Evolutionary conservation across 1,284 basidiomycete genomes (phyloP), one percentile per base, ranked within the genome.

Genomic region (Cryptococcus sp.): DNA sequence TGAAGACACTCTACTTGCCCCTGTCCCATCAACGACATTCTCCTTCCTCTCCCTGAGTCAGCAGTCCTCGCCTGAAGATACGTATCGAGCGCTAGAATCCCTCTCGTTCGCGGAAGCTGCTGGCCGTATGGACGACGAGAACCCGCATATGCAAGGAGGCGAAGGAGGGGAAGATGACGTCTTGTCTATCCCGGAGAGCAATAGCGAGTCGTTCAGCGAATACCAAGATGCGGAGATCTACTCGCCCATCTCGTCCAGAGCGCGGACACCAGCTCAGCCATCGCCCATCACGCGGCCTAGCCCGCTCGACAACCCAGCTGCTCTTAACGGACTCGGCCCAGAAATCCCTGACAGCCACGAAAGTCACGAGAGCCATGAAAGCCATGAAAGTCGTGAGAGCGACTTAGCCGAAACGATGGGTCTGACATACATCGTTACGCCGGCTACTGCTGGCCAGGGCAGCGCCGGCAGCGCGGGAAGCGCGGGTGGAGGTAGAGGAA

Each of bases 1-100:
- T 11, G 20, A n/a, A 35, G 25, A 16, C 50, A 31, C 6, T 42
- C 23, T 20, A 47, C 44, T 17, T 17, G 41, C 31, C 5, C 42
- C 57, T 7, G 53, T 50, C 22, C 54, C 56, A 17, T 62, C 59
- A 16, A 63, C 64, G 16, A 62, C 66, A 3, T 69, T 67, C 52
- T 67, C 65, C 3, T 69, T 69, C 59, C 49, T 69, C 5, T 69
- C 68, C 8, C 60, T 69, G 20, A 62, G 59, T n/a, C 67, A 68
- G 46, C 54, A 53, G 11, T 64, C 61, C 1, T 65, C 62, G 1
- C 67, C 65, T 6, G 62, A 65, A 39, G 40, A 41, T 17, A n/a
- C 56, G 5, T 42, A 56, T 17, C 49, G 22, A 10, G 22, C 27
- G 25, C 38, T 64, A 35, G 48, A 48, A 25, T 44, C 49, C 13